phyloP scores from a whole-genome alignment of 1,284 basidiomycete genomes.

The Golubevia pallescens region DNA sequence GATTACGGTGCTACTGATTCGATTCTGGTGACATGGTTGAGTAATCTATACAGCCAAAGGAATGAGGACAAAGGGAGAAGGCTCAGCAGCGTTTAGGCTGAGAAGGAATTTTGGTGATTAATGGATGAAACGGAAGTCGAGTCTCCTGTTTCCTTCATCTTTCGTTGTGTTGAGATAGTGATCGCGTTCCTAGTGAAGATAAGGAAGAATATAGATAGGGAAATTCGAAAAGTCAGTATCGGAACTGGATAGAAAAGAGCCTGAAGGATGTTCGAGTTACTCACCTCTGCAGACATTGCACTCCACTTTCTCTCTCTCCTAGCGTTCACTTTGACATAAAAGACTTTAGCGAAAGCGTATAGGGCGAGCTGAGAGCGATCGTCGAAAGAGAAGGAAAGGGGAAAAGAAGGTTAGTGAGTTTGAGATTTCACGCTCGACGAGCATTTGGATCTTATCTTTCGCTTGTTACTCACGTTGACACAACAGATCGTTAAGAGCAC shows the following conservation, averaged over 20 bases:
- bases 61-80: conserved; percentile 1
- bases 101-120: conserved; percentile 2
- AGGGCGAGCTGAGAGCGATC: conserved; percentile 11
- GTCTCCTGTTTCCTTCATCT: conserved; percentile 26
- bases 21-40: not conserved
- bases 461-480: conserved; percentile 13
- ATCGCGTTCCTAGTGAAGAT: conserved; percentile 11
- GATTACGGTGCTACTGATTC: conserved; percentile 7
- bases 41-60: not conserved
- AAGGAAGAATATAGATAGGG: not conserved
- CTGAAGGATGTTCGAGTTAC: no score
- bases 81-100: not conserved
- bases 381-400: no score
- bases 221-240: not conserved
- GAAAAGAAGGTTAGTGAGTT: no score
- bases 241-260: not conserved
- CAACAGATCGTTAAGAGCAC: conserved; percentile 20
- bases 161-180: conserved; percentile 29
- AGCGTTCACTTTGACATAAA: conserved; percentile 32
- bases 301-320: conserved; percentile 22
- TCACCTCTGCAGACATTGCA: conserved; percentile 9
- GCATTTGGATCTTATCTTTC: no score
- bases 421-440: no score
- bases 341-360: not conserved
- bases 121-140: conserved; percentile 32